Conservation (phyloP, 106 monocot species). For the Dioscorea alata region DNA sequence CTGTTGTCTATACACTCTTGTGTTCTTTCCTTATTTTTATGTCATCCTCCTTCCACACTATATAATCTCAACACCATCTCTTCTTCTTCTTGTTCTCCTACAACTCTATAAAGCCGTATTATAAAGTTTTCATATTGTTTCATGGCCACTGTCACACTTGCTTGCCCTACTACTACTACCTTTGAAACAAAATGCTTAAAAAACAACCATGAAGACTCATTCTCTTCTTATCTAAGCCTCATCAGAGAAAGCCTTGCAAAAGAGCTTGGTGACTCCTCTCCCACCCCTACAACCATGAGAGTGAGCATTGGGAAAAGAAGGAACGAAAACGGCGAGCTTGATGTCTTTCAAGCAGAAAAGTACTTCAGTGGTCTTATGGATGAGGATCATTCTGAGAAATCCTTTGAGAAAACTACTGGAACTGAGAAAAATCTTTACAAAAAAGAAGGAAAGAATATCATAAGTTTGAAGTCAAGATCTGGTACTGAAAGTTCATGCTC, state of each 20-base stretch:
- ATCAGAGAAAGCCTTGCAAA: conserved; percentile 17
- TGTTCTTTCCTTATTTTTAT: background rate
- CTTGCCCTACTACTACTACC: background rate
- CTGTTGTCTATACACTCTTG: background rate
- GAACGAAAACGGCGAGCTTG: conserved; percentile 35
- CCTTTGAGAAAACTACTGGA: background rate
- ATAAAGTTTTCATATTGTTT: background rate
- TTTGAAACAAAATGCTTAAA: conserved; percentile 2
- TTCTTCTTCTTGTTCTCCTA: background rate
- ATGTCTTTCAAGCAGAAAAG: conserved; percentile 53
- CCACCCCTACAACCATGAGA: conserved; percentile 1
- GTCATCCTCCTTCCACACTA: background rate
- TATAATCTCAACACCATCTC: background rate
- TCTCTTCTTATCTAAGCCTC: conserved; percentile 21
- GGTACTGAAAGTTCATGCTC: conserved; percentile 13
- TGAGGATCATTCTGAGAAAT: background rate
- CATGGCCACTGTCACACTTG: conserved; percentile 22
- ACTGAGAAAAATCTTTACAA: background rate
- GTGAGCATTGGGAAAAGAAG: background rate
- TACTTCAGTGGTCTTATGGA: conserved; percentile 59
- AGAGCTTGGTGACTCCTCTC: conserved; percentile 3
- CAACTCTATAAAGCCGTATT: background rate
- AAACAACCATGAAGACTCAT: conserved; percentile 14
- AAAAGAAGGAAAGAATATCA: background rate
- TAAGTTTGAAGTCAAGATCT: background rate